These are phyloP conservation scores for Pleurotus tuber-regium DNA, from an alignment of 768 basidiomycete species.

Conservation along the genomic window DNA sequence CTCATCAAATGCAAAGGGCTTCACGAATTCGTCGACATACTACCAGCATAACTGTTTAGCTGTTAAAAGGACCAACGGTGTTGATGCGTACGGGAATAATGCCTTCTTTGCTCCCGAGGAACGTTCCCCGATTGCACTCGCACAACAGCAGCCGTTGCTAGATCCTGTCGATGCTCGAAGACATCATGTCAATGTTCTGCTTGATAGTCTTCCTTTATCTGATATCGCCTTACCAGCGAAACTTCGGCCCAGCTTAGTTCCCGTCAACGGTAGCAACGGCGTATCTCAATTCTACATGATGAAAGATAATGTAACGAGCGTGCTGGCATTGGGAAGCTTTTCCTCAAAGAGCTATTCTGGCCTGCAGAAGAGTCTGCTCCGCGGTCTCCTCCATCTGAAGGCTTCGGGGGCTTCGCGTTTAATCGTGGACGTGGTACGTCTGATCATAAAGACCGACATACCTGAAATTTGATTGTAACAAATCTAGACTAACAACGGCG, in stretches of 20 bases:
- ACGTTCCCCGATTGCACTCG: slow-evolving; percentile 26
- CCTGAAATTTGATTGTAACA: not conserved
- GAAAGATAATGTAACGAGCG: slow-evolving; percentile 46
- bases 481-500: slow-evolving; percentile 45
- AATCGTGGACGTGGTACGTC: slow-evolving; percentile 56
- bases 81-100: slow-evolving; percentile 30
- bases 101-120: not conserved
- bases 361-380: slow-evolving; percentile 41
- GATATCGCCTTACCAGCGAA: slow-evolving; percentile 41
- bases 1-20: slow-evolving; percentile 40
- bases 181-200: slow-evolving; percentile 45
- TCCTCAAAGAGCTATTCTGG: slow-evolving; percentile 39
- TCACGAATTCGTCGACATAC: slow-evolving; percentile 48
- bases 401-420: slow-evolving; percentile 45
- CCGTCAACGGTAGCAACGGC: slow-evolving; percentile 39
- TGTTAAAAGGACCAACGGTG: slow-evolving; percentile 45
- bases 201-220: slow-evolving; percentile 42
- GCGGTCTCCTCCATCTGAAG: slow-evolving; percentile 46
- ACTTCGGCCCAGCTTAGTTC: slow-evolving; percentile 33
- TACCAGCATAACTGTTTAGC: slow-evolving; percentile 52
- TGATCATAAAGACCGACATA: too few species aligned
- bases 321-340: slow-evolving; percentile 55
- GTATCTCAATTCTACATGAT: slow-evolving; percentile 51
- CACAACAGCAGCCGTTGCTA: slow-evolving; percentile 38
- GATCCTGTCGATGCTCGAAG: slow-evolving; percentile 23